Evolutionary conservation across 257 asterid species (phyloP), one percentile per base, ranked within the genome.

Genomic region (Primulina eburnea): DNA sequence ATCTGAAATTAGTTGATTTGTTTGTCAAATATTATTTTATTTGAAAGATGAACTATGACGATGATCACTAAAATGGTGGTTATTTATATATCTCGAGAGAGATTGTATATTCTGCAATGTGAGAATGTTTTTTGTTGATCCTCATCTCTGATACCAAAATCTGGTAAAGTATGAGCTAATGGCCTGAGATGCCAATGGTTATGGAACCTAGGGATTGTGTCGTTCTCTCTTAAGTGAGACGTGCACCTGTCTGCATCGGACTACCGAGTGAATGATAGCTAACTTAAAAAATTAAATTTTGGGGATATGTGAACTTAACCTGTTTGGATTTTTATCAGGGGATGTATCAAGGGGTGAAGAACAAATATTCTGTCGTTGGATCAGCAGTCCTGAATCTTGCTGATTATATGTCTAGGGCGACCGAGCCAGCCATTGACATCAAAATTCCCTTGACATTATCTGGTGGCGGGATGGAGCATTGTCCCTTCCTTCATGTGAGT

Each of bases 331-430:
- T 75, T 60, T 50, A 68, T 70, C 82, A 93, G 97, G 87, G 84
- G 61, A 33, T 69, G 77, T 77, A 81, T 71, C 94, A 77, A 80
- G 96, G 88, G 43, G 73, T 79, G 10, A 94, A 86, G 79, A 88
- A 83, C 83, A 94, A 85, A 88, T 57, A 73, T 66, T 77, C 81
- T 7, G 60, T 82, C 35, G 43, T 94, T 67, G 97, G 95, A 60
- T 75, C 84, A 11, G 90, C 91, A n/a, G 58, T 78, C 57, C 40
- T 91, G 80, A 94, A 89, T 74, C 92, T 94, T 67, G 93, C 97
- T 65, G 97, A 89, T 70, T 88, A 82, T 64, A 88, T 86, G 72
- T 76, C 84, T 75, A 84, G 81, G 87, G 67, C 64, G 64, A 87
- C 78, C 69, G 97, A 83, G 67, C 82, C 76, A 33, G 87, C 74